Conservation (phyloP, 495 filamentous ascomycete species). For the Lasiosphaeria miniovina region DNA sequence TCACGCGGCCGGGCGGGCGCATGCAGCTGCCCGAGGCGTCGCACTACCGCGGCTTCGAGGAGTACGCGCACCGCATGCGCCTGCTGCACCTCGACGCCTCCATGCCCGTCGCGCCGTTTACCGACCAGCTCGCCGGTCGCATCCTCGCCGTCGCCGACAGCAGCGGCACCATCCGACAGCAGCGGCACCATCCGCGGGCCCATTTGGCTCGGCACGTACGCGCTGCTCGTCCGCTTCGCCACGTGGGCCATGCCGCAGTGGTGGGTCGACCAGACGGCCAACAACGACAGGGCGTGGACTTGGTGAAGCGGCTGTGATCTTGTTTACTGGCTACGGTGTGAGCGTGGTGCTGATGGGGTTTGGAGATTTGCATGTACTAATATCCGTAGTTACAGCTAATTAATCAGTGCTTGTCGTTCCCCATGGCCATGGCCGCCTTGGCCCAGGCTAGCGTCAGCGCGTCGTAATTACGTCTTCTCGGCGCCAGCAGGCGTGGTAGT, state of each 20-base stretch:
- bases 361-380: too few species aligned
- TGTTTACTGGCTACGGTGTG: too few species aligned
- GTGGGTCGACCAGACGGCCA: neutral
- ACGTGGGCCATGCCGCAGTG: constrained; percentile 1
- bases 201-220: neutral
- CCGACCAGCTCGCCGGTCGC: neutral
- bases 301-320: neutral
- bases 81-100: neutral
- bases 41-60: constrained; percentile 2
- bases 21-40: constrained; percentile 6
- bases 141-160: neutral
- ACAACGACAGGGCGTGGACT: neutral
- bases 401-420: too few species aligned
- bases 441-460: too few species aligned
- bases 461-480: too few species aligned
- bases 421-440: too few species aligned
- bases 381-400: too few species aligned
- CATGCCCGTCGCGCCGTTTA: neutral
- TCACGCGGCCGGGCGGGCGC: neutral
- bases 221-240: neutral
- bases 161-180: neutral
- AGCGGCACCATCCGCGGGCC: neutral
- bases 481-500: too few species aligned
- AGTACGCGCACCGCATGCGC: neutral
- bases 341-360: too few species aligned